Base-by-base conservation (phyloP, 805 yeast genomes). In the Zygotorulaspora florentina region DNA sequence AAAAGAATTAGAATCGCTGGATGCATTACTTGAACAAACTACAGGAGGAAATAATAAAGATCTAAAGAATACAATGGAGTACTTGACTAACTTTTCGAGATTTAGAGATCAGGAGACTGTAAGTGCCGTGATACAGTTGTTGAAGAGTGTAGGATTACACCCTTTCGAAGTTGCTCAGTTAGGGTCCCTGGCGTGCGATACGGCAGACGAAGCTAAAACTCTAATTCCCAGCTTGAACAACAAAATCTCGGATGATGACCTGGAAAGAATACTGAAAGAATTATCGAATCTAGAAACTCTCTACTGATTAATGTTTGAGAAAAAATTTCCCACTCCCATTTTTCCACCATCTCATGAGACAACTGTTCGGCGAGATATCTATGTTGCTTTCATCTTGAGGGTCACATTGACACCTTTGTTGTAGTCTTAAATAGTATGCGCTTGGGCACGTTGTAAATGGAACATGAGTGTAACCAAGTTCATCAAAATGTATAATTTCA, bases 201-300 rank as follows among this genome's bases (percentile, higher is more conserved):
- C 91, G 52, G 89, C 95, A 5, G 99, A 87, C 61, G 99, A 93
- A 71, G 98, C 98, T 30, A 87, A 87, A 68, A 87, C 96, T 13
- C 74, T 93, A 59, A 83, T 93, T 47, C 97, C 99, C 39, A 85
- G 96, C 66, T 74, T 93, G 61, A 76, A 79, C 18, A 80, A 76
- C 50, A 90, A 90, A 66, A 88, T 86, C 42, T 78, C 85, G 8
- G 95, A 89, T 54, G 85, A 86, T 35, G 97, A 90, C 61, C 70
- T 93, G 48, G 96, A 89, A 65, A 81, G 87, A 39, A 76, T 91
- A 46, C 73, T 93, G 55, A 95, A 90, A 55, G 96, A 93, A 70
- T 74, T 91, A 61, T 80, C 95, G 54, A 79, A 80, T 58, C 65
- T 78, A 43, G 83, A 78, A 55, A 75, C 75, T 10, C 66, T 74